Percentiles rank a stretch among this genome's conserved stretches.
Conservation (phyloP, 169 alveolate genomes). For the Plasmodium sp. region DNA sequence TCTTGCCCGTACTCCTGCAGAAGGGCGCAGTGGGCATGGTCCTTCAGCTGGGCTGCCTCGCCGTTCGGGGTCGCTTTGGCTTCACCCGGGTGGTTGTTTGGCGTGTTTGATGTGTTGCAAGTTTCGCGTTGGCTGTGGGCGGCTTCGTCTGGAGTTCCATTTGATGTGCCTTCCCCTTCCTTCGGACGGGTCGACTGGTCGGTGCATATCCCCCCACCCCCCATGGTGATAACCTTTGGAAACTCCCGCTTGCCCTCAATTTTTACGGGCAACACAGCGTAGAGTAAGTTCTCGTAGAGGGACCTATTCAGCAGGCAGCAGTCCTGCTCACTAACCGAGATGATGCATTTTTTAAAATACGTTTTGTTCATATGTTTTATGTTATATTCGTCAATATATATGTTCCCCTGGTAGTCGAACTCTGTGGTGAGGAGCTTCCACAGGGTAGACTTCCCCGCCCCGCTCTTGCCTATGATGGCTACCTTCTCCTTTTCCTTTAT, state of each 20-base stretch:
- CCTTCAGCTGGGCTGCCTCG: background rate
- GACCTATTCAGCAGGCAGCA: slow-evolving; percentile 44
- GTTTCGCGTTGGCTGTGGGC: background rate
- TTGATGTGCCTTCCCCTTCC: background rate
- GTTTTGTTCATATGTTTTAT: slow-evolving; percentile 11
- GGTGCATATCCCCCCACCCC: background rate
- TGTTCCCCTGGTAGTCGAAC: slow-evolving; percentile 39
- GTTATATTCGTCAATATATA: slow-evolving; percentile 29
- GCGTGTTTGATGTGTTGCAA: background rate
- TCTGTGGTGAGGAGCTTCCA: slow-evolving; percentile 71
- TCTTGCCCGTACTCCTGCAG: slow-evolving; percentile 7
- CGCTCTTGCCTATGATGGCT: slow-evolving; percentile 85
- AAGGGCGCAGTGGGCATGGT: background rate
- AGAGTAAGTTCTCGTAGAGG: slow-evolving; percentile 36
- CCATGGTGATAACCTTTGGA: background rate
- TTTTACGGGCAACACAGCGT: slow-evolving; percentile 18
- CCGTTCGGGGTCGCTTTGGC: too few relatives aligned
- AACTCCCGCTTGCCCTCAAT: background rate
- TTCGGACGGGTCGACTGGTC: background rate
- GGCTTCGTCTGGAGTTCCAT: background rate
- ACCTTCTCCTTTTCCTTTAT: slow-evolving; percentile 80
- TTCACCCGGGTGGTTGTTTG: background rate
- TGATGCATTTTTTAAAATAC: slow-evolving; percentile 34
- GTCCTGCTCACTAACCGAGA: slow-evolving; percentile 63
- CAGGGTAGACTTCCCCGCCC: slow-evolving; percentile 82